Evolutionary conservation across 129 eudicot genomes (phyloP), one percentile per base, ranked within the genome.

Genomic region (Lactuca sativa): DNA sequence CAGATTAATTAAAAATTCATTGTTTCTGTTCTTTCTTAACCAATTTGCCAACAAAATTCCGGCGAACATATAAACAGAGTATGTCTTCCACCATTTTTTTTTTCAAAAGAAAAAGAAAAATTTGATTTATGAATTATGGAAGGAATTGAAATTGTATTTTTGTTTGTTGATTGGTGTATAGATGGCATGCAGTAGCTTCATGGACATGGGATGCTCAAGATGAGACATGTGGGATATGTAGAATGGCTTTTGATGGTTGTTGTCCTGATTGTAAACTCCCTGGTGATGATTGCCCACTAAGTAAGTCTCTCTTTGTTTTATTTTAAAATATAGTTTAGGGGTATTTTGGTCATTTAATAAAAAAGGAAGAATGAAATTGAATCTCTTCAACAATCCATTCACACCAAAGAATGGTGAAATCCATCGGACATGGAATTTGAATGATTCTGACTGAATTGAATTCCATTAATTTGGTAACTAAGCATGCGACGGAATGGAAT

Each of bases 181-280:
- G 90, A 72, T 95, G 99, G 99, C 99, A 90, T 85, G 97, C 97
- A 41, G 95, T 95, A 66, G 97, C 96, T 76, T 90, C 99, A 64
- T 95, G 99, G 99, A 95, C 99, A 60, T 95, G 99, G 99, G 96
- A 90, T 85, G 97, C 97, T 21, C 97, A 90, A 65, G 98, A 95
- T 73, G 99, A 95, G 74, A 90, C 97, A 12, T 95, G 99, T 76
- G 99, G 96, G 40, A 90, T 95, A 53, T 95, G 97, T 69, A 80
- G 97, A 76, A 87, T 90, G 97, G 91, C 93, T 54, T 95, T 95
- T 78, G 99, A 95, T 81, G 98, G 98, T 47, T 93, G 98, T 83
- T 93, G 98, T 86, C 90, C 95, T 18, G 97, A 87, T 37, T 90
- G 97, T 80, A 90, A 90, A 85, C 91, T 85, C 49, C 95, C 97